Conservation (phyloP, 2,329 filamentous ascomycete species). For the Hymenoscyphus linearis region DNA sequence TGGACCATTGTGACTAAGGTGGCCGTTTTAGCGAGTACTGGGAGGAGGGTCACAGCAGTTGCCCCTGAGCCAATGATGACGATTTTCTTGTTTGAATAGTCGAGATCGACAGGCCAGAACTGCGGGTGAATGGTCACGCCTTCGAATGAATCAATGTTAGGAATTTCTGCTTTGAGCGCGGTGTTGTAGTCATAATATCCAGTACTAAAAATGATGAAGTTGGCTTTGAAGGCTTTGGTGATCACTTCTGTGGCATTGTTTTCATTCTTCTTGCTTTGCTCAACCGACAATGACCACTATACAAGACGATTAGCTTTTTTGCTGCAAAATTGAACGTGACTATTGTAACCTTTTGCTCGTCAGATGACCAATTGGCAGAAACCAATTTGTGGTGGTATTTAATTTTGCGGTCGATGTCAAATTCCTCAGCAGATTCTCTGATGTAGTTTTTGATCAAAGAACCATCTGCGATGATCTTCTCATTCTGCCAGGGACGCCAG, state of each 20-base stretch:
- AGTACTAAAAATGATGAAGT: slow-evolving; percentile 53
- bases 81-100: slow-evolving; percentile 52
- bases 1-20: slow-evolving; percentile 72
- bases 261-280: slow-evolving; percentile 31
- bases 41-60: slow-evolving; percentile 73
- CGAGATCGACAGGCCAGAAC: slow-evolving; percentile 64
- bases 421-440: slow-evolving; percentile 42
- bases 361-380: slow-evolving; percentile 49
- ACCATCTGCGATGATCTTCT: slow-evolving; percentile 46
- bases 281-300: slow-evolving; percentile 45
- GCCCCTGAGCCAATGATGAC: slow-evolving; percentile 56
- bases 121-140: slow-evolving; percentile 62
- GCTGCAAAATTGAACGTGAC: not conserved
- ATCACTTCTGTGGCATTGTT: slow-evolving; percentile 6
- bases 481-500: slow-evolving; percentile 62
- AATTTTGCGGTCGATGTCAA: slow-evolving; percentile 52
- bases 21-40: slow-evolving; percentile 60
- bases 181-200: slow-evolving; percentile 60
- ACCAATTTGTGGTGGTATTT: slow-evolving; percentile 45
- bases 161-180: slow-evolving; percentile 48
- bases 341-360: slow-evolving; percentile 36
- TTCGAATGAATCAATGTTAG: slow-evolving; percentile 53
- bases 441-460: slow-evolving; percentile 51
- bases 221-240: slow-evolving; percentile 30
- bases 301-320: not conserved